Percentiles rank a stretch among this genome's conserved stretches.
These are phyloP conservation scores for Boletus rubroflammeus DNA, from an alignment of 768 basidiomycete species.

Conservation along the genomic window DNA sequence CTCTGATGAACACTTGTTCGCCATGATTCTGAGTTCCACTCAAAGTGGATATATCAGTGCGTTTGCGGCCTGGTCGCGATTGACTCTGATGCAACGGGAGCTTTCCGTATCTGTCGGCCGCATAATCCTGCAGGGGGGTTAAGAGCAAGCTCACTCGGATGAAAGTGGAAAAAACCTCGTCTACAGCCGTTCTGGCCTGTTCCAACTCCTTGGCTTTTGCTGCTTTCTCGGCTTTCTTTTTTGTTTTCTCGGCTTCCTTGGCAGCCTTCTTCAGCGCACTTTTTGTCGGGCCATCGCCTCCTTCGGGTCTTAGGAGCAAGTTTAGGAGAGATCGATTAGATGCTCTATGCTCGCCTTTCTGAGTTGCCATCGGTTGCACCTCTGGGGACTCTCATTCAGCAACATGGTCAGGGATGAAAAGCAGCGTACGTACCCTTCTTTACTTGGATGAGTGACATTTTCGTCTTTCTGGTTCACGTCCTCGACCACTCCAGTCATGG, in stretches of 20 bases:
- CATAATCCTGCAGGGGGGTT: constrained; percentile 56
- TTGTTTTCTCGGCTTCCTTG: constrained; percentile 87
- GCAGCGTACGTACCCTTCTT: constrained; percentile 10
- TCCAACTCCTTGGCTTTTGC: constrained; percentile 77
- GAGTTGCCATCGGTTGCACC: constrained; percentile 4
- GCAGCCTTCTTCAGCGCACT: constrained; percentile 88
- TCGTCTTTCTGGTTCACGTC: neutral
- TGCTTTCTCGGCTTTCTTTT: constrained; percentile 82
- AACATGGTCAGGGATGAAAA: neutral
- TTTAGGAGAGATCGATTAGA: neutral
- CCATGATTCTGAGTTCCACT: constrained; percentile 60
- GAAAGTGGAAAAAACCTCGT: constrained; percentile 35
- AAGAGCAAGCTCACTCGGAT: constrained; percentile 34
- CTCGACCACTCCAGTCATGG: constrained; percentile 14
- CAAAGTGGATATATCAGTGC: constrained; percentile 64
- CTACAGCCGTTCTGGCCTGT: constrained; percentile 62
- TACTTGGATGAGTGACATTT: neutral
- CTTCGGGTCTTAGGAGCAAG: constrained; percentile 18
- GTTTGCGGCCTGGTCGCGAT: constrained; percentile 57
- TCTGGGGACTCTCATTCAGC: constrained; percentile 5
- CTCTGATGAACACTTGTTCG: constrained; percentile 77
- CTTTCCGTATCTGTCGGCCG: constrained; percentile 77
- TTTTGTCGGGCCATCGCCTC: constrained; percentile 64
- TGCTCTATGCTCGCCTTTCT: constrained; percentile 8
- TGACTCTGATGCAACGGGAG: constrained; percentile 92